A percentile compares a stretch with the other conserved stretches of the same genome.
Conservation (phyloP, 83 land plant genomes). For the Larix sibirica region DNA sequence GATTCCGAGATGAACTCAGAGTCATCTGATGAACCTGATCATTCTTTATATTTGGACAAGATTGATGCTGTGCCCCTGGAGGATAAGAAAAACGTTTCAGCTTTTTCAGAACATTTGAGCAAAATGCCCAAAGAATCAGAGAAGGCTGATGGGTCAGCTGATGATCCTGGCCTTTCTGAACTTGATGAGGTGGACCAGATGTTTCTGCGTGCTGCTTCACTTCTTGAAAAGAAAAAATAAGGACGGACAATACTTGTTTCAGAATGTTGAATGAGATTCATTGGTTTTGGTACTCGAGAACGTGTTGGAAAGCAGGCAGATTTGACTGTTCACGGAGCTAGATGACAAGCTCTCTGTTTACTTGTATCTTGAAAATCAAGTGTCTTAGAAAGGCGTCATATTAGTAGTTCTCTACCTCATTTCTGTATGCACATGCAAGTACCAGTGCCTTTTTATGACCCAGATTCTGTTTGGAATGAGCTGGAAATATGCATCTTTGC, state of each 20-base stretch:
- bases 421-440: too few relatives aligned
- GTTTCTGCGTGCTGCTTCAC: slow-evolving; percentile 51
- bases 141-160: slow-evolving; percentile 15
- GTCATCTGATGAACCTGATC: slow-evolving; percentile 17
- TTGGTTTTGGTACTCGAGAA: not conserved
- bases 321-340: not conserved
- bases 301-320: not conserved
- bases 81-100: slow-evolving; percentile 22
- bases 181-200: slow-evolving; percentile 64
- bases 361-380: too few relatives aligned
- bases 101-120: slow-evolving; percentile 45
- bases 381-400: not conserved
- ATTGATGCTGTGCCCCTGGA: slow-evolving; percentile 37
- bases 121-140: slow-evolving; percentile 34
- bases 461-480: too few relatives aligned
- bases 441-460: too few relatives aligned
- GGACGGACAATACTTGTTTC: not conserved
- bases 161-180: slow-evolving; percentile 25
- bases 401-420: too few relatives aligned
- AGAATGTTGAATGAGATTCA: not conserved
- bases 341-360: not conserved
- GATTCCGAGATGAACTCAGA: slow-evolving; percentile 45
- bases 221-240: slow-evolving; percentile 47
- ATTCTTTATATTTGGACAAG: slow-evolving; percentile 41
- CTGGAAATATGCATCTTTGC: too few relatives aligned